Base-by-base conservation (phyloP, 495 filamentous ascomycete genomes). In the Parachaetomium inaequale region DNA sequence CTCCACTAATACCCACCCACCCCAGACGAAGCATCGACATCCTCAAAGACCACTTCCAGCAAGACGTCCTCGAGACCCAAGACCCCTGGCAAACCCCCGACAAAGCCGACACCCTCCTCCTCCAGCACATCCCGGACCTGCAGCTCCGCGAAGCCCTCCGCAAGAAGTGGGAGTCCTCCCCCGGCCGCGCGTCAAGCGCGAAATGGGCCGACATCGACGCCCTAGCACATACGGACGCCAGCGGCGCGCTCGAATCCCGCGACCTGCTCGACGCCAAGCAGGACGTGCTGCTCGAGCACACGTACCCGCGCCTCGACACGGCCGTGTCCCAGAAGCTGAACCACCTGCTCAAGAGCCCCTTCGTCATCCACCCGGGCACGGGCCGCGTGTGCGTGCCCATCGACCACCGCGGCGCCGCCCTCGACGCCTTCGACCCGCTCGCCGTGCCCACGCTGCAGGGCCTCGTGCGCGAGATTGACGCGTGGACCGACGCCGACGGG, bases 291-390 rank as follows among this genome's bases (percentile, higher is more conserved):
- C 82, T 98, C 28, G 95, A 98, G 75, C 97, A 98, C 75, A 96
- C 94, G 5, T 98, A 98, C 73, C 95, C 94, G n/a, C 87, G 94
- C 11, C 86, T 98, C 54, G 94, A 98, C 80, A 90, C 91, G 58
- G 92, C 96, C 66, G 94, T 98, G 67, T 91, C 88, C 68, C 97
- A 97, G 78, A 95, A 96, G 70, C 85, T 96, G 72, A 98, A 95
- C 78, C 94, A 98, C 82, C 83, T 98, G 79, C 84, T 98, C 49
- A 98, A 98, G 70, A 90, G 85, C 63, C 94, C 94, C 4, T 98
- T 98, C 66, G 93, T 96, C 59, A 87, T 98, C 32, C 94, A 98
- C 78, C 94, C 94, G 0, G 91, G 90, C 7, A 98, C 95, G 1
- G 95, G 93, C 0, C 78, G 92, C 55, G 88, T 98, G 23, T 98